Evolutionary conservation across 768 basidiomycete species (phyloP).

Genomic region (Leccinum arenicola): DNA sequence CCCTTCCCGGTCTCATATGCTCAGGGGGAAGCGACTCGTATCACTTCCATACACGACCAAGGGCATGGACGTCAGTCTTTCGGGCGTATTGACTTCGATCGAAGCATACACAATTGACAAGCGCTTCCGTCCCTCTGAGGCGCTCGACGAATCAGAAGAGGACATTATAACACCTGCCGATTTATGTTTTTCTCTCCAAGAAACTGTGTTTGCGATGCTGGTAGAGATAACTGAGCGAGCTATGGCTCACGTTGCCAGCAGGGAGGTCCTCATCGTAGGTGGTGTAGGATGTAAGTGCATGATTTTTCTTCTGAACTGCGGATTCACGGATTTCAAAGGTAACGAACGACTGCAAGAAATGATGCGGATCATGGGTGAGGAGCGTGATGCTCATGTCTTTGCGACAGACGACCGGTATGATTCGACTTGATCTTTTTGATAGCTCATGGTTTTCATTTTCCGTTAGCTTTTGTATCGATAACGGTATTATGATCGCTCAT

Average conservation of each 20-base stretch:
- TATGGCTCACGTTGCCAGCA: slow-evolving; percentile 98
- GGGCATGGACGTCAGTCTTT: slow-evolving; percentile 96
- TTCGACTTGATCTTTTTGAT: not conserved
- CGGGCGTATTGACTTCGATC: slow-evolving; percentile 86
- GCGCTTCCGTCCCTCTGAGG: slow-evolving; percentile 60
- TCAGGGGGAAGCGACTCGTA: slow-evolving; percentile 79
- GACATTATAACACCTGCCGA: slow-evolving; percentile 93
- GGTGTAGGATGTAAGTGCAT: slow-evolving; percentile 92
- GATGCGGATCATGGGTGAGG: slow-evolving; percentile 97
- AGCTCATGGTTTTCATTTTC: not conserved
- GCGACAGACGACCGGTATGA: slow-evolving; percentile 91
- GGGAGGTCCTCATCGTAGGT: slow-evolving; percentile 94
- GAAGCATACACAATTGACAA: slow-evolving; percentile 89
- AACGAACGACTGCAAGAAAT: slow-evolving; percentile 94
- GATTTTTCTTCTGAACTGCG: not conserved
- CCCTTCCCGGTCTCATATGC: slow-evolving; percentile 1
- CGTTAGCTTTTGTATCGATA: slow-evolving; percentile 97
- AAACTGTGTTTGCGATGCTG: slow-evolving; percentile 96
- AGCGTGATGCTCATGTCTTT: slow-evolving; percentile 85
- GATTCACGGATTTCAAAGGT: slow-evolving; percentile 44
- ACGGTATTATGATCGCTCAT: slow-evolving; percentile 99
- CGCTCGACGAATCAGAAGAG: slow-evolving; percentile 36
- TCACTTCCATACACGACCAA: slow-evolving; percentile 93
- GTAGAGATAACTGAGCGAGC: slow-evolving; percentile 99
- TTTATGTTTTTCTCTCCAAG: slow-evolving; percentile 94